A percentile compares a stretch with the other conserved stretches of the same genome.
Evolutionary conservation across 805 yeast genomes (phyloP).

Genomic region (Millerozyma miso): DNA sequence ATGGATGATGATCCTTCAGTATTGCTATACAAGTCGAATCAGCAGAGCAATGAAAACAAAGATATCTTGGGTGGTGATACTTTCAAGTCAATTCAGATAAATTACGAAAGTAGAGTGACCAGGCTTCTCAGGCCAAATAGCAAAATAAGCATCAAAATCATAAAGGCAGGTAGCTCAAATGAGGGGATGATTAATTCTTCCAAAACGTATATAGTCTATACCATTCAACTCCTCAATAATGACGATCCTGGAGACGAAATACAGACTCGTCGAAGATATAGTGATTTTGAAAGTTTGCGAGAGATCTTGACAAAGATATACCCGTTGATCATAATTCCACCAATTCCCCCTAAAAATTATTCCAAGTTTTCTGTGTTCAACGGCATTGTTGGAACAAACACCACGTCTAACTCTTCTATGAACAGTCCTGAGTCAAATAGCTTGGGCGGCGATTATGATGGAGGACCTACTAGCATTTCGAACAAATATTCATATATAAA

Average conservation of each 20-base stretch:
- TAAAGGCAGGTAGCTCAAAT: conserved; percentile 80
- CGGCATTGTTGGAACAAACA: conserved; percentile 21
- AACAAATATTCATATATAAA: conserved; percentile 31
- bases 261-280: conserved; percentile 75
- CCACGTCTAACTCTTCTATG: neutral
- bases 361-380: conserved; percentile 30
- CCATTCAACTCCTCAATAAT: conserved; percentile 57
- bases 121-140: conserved; percentile 28
- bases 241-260: conserved; percentile 33
- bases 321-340: conserved; percentile 84
- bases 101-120: conserved; percentile 34
- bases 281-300: conserved; percentile 85
- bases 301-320: conserved; percentile 64
- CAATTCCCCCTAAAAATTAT: conserved; percentile 67
- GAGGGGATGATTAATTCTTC: conserved; percentile 67
- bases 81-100: conserved; percentile 25
- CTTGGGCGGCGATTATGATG: neutral
- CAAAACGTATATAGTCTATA: conserved; percentile 69
- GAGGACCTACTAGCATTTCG: conserved; percentile 3
- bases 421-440: conserved; percentile 4
- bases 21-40: conserved; percentile 20
- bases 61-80: conserved; percentile 9
- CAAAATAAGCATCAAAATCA: conserved; percentile 41
- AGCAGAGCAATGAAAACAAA: neutral
- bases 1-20: conserved; percentile 25